phyloP scores from a whole-genome alignment of 495 filamentous ascomycete genomes.

The Penicillium arizonense region DNA sequence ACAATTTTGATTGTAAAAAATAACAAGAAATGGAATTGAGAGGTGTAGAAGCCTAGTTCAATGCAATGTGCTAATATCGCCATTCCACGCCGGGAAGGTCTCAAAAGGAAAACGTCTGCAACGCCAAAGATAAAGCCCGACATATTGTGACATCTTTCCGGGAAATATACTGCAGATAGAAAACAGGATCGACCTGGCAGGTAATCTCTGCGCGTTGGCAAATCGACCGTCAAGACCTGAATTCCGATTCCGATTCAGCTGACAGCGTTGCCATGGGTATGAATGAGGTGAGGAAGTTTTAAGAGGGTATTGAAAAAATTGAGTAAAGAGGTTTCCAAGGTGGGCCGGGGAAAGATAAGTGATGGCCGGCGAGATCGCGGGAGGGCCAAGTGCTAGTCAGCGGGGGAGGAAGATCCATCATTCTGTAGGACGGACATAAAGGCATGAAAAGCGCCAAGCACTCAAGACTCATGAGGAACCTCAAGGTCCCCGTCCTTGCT shows the following conservation, averaged over 20 bases:
- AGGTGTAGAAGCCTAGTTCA: slow-evolving; percentile 4
- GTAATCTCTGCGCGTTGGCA: background rate
- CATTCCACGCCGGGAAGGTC: slow-evolving; percentile 14
- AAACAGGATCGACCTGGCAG: background rate
- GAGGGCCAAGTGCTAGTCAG: background rate
- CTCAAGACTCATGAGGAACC: slow-evolving; percentile 16
- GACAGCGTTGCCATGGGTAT: background rate
- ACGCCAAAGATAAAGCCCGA: slow-evolving; percentile 13
- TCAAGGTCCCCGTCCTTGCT: slow-evolving; percentile 31
- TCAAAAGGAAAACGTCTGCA: slow-evolving; percentile 10
- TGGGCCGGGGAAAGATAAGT: background rate
- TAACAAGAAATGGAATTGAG: background rate
- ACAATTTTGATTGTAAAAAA: background rate
- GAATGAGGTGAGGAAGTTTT: background rate
- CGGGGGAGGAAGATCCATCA: background rate
- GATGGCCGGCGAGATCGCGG: background rate
- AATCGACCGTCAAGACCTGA: slow-evolving; percentile 1
- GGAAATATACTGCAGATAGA: background rate
- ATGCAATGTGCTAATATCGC: slow-evolving; percentile 19
- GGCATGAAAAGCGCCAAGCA: background rate
- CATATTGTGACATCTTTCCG: slow-evolving; percentile 19
- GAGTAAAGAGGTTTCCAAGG: background rate
- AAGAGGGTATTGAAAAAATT: background rate
- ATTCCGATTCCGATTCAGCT: slow-evolving; percentile 10
- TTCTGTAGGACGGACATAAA: background rate